These are phyloP conservation scores for Emericellopsis cladophorae DNA, from an alignment of 2,329 filamentous ascomycete genomes.

Conservation along the genomic window DNA sequence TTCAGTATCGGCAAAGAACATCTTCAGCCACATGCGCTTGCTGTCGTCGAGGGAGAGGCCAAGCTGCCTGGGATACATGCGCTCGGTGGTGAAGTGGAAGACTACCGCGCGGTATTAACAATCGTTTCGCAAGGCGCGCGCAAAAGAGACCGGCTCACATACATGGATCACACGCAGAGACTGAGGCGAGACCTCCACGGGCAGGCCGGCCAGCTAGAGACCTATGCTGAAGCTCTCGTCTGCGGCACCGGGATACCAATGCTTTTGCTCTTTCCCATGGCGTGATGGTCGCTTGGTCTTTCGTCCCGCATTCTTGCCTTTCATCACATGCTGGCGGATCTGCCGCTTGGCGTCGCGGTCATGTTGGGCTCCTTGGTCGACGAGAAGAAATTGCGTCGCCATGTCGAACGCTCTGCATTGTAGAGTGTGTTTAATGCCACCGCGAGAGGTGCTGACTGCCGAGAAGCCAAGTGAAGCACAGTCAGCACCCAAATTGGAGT, in stretches of 20 bases:
- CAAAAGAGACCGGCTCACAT: conserved; percentile 2
- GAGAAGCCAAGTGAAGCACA: no score
- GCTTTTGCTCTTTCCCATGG: background rate
- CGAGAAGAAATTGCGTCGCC: background rate
- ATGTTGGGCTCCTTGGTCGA: background rate
- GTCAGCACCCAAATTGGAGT: no score
- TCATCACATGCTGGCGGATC: conserved; percentile 10
- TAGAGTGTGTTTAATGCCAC: no score
- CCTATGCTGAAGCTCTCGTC: conserved; percentile 1
- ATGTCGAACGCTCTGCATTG: background rate
- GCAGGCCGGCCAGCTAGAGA: conserved; percentile 1
- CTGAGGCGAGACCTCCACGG: conserved; percentile 1
- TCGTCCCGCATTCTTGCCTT: conserved; percentile 10
- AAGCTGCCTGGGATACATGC: conserved; percentile 5
- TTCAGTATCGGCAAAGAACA: conserved; percentile 5
- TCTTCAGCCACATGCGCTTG: conserved; percentile 6
- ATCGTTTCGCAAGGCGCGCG: no score
- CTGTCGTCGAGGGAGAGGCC: conserved; percentile 4
- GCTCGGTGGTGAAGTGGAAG: conserved; percentile 2
- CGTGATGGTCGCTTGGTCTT: conserved; percentile 6
- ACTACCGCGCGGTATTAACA: background rate
- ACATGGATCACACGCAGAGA: conserved; percentile 4
- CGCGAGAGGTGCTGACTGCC: no score
- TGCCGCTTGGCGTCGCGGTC: conserved; percentile 8
- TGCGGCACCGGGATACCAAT: background rate